Evolutionary conservation across 208 protist species (phyloP).

Genomic region (Leishmania gerbilli): DNA sequence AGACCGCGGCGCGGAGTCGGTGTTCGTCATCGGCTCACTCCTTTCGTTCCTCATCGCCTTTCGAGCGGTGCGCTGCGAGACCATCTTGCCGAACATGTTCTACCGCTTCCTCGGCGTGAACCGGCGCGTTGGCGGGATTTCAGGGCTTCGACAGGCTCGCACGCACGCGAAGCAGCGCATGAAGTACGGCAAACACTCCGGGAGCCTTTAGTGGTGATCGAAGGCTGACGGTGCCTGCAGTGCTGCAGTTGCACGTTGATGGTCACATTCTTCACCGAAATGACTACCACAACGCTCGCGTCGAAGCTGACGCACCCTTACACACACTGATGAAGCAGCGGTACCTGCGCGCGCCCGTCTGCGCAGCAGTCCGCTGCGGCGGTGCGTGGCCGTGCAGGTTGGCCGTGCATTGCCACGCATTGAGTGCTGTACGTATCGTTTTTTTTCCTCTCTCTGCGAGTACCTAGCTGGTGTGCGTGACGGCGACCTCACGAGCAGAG

Average conservation of each 20-base stretch:
- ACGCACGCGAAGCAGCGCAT: constrained; percentile 75
- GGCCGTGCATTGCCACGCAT: not conserved
- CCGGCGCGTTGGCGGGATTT: constrained; percentile 68
- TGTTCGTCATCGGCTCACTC: constrained; percentile 66
- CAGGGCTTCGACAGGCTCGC: constrained; percentile 66
- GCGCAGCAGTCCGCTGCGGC: not conserved
- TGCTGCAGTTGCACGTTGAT: not conserved
- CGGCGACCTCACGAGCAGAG: not conserved
- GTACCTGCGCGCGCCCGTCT: not conserved
- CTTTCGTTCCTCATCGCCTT: constrained; percentile 79
- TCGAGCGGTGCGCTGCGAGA: constrained; percentile 88
- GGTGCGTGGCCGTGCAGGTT: not conserved
- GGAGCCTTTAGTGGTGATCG: constrained; percentile 10
- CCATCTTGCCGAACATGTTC: constrained; percentile 93
- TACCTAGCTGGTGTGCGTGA: not conserved
- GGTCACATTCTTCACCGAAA: constrained; percentile 1
- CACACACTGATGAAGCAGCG: not conserved
- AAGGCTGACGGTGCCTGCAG: not conserved
- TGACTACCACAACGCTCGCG: not conserved
- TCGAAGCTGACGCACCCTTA: not conserved
- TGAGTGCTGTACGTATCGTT: not conserved
- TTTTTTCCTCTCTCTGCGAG: not conserved
- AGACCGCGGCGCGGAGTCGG: constrained; percentile 76
- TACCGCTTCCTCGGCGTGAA: constrained; percentile 88
- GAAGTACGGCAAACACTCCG: constrained; percentile 83